A percentile compares a stretch with the other conserved stretches of the same genome.
Conservation (phyloP, 768 basidiomycete species). For the Tulasnella sp. region DNA sequence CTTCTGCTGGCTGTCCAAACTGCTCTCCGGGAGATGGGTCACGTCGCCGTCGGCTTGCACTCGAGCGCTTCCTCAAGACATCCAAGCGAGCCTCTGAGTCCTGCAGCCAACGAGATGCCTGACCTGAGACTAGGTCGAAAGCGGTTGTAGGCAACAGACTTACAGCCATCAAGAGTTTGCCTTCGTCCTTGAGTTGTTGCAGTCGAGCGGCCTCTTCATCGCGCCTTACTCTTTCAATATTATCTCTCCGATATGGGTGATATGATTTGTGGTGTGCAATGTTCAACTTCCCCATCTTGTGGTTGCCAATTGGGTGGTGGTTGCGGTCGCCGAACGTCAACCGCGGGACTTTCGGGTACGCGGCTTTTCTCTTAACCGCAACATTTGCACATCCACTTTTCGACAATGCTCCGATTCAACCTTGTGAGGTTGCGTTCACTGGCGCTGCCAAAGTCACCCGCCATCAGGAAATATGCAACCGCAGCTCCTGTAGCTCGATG, state of each 20-base stretch:
- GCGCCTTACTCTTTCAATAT: slow-evolving; percentile 70
- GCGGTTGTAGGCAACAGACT: slow-evolving; percentile 29
- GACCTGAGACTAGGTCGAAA: background rate
- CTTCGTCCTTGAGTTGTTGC: slow-evolving; percentile 67
- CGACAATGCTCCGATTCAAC: background rate
- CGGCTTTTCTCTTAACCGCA: background rate
- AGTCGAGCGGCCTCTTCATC: slow-evolving; percentile 76
- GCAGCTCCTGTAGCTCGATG: background rate
- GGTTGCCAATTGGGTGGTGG: background rate
- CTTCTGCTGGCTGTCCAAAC: background rate
- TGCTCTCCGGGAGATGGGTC: background rate
- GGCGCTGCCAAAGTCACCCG: background rate
- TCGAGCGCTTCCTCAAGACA: slow-evolving; percentile 39
- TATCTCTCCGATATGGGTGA: slow-evolving; percentile 78
- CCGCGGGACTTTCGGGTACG: background rate
- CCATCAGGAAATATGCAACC: background rate
- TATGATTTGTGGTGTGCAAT: slow-evolving; percentile 91
- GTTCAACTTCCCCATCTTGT: slow-evolving; percentile 75
- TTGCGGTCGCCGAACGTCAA: background rate
- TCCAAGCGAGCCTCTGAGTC: slow-evolving; percentile 78
- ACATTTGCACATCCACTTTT: background rate
- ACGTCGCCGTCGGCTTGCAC: background rate
- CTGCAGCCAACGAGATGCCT: slow-evolving; percentile 38
- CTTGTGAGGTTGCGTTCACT: background rate
- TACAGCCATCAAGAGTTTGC: slow-evolving; percentile 66